Conservation (phyloP, 352 stramenopile genomes). For the Phytophthora meadii region DNA sequence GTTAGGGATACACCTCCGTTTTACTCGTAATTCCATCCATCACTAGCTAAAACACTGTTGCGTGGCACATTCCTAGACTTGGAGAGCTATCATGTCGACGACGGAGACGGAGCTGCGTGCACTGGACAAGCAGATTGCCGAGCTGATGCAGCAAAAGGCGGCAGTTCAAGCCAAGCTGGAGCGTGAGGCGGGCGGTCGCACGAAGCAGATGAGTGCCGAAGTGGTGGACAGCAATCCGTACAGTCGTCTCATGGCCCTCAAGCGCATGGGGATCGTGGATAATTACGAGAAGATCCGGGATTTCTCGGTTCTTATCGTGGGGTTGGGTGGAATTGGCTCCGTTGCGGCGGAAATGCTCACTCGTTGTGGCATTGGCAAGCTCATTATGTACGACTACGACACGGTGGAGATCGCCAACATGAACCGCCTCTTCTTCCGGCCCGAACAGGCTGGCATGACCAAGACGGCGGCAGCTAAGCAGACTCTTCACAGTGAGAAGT, state of each 20-base stretch:
- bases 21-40: background rate
- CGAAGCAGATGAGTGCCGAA: constrained; percentile 77
- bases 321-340: constrained; percentile 86
- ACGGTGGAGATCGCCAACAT: constrained; percentile 92
- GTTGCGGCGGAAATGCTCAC: constrained; percentile 92
- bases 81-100: constrained; percentile 13
- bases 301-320: constrained; percentile 84
- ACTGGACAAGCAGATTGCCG: constrained; percentile 77
- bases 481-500: constrained; percentile 75
- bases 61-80: constrained; percentile 17
- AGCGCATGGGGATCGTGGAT: constrained; percentile 91
- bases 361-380: constrained; percentile 89
- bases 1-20: too few species aligned
- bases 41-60: background rate
- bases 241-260: constrained; percentile 90
- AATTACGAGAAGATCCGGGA: constrained; percentile 90
- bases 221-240: constrained; percentile 90
- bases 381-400: constrained; percentile 93
- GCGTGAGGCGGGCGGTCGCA: constrained; percentile 36
- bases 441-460: constrained; percentile 85
- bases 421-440: constrained; percentile 92
- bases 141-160: constrained; percentile 79
- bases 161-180: constrained; percentile 62
- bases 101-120: constrained; percentile 56
- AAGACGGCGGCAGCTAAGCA: constrained; percentile 90